Evolutionary conservation across 371 early-diverging fungal genomes (phyloP).

Genomic region (Mucor piriformis): DNA sequence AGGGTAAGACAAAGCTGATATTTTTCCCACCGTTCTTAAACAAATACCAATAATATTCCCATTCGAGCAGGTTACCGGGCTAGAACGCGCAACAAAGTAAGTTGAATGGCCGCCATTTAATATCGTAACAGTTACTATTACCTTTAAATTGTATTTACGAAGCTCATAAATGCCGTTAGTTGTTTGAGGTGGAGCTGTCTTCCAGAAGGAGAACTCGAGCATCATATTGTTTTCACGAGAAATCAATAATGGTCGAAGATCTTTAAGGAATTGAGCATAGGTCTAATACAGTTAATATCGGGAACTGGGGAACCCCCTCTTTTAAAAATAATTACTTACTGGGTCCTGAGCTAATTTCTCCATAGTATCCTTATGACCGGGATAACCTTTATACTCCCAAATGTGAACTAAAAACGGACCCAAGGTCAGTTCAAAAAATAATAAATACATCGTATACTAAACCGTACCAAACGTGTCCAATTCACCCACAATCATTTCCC

Average conservation of each 20-base stretch:
- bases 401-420: slow-evolving; percentile 68
- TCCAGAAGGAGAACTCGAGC: slow-evolving; percentile 94
- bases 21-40: background rate
- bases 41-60: slow-evolving; percentile 85
- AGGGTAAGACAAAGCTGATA: no score
- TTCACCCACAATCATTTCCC: slow-evolving; percentile 84
- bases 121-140: slow-evolving; percentile 16
- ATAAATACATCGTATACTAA: background rate
- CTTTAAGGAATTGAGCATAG: slow-evolving; percentile 56
- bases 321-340: slow-evolving; percentile 51
- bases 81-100: slow-evolving; percentile 29
- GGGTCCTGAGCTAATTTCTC: slow-evolving; percentile 58
- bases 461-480: slow-evolving; percentile 78
- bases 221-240: slow-evolving; percentile 83
- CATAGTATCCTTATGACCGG: slow-evolving; percentile 70
- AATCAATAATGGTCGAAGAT: slow-evolving; percentile 69
- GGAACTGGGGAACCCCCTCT: background rate
- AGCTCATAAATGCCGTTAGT: slow-evolving; percentile 89
- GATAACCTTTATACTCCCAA: slow-evolving; percentile 93
- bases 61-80: slow-evolving; percentile 90
- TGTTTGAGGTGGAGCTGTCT: slow-evolving; percentile 73
- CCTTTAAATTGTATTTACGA: slow-evolving; percentile 83
- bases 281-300: slow-evolving; percentile 7
- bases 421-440: background rate
- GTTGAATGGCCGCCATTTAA: background rate